Base-by-base conservation (phyloP, 2,329 filamentous ascomycete species). In the Verticillium nubilum region DNA sequence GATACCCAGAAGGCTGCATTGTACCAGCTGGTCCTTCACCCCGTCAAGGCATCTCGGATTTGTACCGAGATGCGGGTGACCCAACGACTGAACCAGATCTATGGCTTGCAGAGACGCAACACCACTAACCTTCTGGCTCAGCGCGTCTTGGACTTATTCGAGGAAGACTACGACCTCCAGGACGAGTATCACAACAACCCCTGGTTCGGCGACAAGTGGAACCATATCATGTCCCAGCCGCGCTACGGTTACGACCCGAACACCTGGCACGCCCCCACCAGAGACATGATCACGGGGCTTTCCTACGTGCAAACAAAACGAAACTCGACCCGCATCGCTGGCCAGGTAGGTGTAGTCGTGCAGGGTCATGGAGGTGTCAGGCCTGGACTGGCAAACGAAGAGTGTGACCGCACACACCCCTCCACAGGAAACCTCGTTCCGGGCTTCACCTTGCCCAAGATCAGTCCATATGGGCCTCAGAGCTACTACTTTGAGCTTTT, bases 1-100 rank as follows among this genome's bases (percentile, higher is more conserved):
- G 15, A 26, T 0, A 27, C 47, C 1, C 25, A 62, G 0, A 78
- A 80, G 59, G 74, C 83, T 1, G 78, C 84, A 0, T 83, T 85
- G 64, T 88, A 86, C 68, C 78, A 89, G 64, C 79, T 85, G 60
- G 76, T 88, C 9, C 75, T 86, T 5, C 84, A 88, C 58, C 85
- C 86, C 0, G 78, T 84, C 54, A 79, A 82, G 35, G 84, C 85
- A 2, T 83, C 79, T 2, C 76, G 79, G n/a, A 80, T 82, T 35
- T 80, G 82, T 60, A 77, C 79, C 19, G 75, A 79, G 47, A 77
- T 80, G 29, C 77, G 76, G 57, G 75, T 80, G 13, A 76, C 72
- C 1, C 72, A 73, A 17, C 79, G 73, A 1, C 74, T 69, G 33
- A 86, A 88, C 62, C 77, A 80, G 27, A 72, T 83, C 5, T 84